A percentile compares a stretch with the other conserved stretches of the same genome.
Evolutionary conservation across 2,329 filamentous ascomycete species (phyloP).

Genomic region (Aspergillus aculeatinus): DNA sequence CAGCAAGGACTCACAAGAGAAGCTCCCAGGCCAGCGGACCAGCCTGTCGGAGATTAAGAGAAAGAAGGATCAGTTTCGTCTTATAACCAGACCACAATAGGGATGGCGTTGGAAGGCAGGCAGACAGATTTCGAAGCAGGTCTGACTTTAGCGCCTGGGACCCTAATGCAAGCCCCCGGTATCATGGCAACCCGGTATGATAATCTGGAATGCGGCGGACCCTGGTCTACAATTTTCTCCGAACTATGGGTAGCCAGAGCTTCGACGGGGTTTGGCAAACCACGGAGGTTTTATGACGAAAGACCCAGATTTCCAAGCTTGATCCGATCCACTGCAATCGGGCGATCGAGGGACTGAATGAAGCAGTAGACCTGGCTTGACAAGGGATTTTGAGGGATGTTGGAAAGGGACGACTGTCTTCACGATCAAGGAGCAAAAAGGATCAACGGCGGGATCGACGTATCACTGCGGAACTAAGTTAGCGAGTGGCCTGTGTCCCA

Average conservation of each 20-base stretch:
- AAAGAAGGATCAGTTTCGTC: neutral
- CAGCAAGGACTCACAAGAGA: constrained; percentile 4
- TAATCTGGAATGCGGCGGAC: constrained; percentile 20
- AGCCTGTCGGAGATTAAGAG: constrained; percentile 11
- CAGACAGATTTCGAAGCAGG: neutral
- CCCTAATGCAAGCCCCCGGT: constrained; percentile 2
- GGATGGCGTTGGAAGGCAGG: neutral
- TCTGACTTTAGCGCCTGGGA: neutral
- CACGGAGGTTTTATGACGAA: neutral
- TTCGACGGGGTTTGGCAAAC: neutral
- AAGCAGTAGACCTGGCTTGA: neutral
- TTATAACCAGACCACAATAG: neutral
- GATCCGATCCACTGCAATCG: neutral
- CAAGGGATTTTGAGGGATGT: neutral
- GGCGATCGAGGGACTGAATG: neutral
- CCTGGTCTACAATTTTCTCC: neutral
- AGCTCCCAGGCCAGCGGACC: neutral
- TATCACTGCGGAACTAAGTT: neutral
- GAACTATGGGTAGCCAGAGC: neutral
- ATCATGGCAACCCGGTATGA: constrained; percentile 21
- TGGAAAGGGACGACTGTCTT: neutral
- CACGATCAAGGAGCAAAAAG: neutral
- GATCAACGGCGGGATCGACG: neutral
- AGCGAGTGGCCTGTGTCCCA: neutral
- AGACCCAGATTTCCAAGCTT: neutral